phyloP scores from a whole-genome alignment of 2,329 filamentous ascomycete species.

The Teratosphaeria zuluensis region DNA sequence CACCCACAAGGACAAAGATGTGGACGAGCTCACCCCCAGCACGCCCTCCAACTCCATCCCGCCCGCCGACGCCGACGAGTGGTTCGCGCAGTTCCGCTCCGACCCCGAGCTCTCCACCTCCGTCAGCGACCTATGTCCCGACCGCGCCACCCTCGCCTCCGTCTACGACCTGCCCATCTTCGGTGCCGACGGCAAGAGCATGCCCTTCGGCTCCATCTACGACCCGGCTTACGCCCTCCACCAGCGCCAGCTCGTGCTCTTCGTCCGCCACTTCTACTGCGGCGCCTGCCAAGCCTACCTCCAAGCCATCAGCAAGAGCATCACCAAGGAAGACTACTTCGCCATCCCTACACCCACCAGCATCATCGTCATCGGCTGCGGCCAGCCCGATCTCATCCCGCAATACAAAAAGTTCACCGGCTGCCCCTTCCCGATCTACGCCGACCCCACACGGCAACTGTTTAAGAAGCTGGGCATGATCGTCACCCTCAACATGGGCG shows the following conservation, averaged over 20 bases:
- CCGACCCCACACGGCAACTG: conserved; percentile 25
- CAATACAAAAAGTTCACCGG: conserved; percentile 27
- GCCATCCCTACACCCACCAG: conserved; percentile 26
- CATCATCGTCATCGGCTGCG: conserved; percentile 31
- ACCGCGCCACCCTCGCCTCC: conserved; percentile 22
- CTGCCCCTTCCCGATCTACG: conserved; percentile 30
- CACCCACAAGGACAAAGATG: background rate
- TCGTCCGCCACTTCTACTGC: conserved; percentile 35
- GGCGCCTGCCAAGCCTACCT: conserved; percentile 31
- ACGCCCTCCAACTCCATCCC: background rate
- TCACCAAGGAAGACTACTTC: conserved; percentile 28
- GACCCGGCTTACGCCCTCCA: conserved; percentile 35
- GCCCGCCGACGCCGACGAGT: conserved; percentile 16
- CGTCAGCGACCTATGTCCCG: conserved; percentile 24
- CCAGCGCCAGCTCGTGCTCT: conserved; percentile 30
- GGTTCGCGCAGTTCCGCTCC: conserved; percentile 25
- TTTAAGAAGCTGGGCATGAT: conserved; percentile 29
- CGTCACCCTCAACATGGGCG: conserved; percentile 24
- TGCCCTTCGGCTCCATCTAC: conserved; percentile 55
- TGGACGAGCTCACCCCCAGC: background rate
- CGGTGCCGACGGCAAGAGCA: conserved; percentile 50
- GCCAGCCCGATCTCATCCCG: conserved; percentile 26
- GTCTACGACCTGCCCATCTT: conserved; percentile 39
- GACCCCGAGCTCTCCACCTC: conserved; percentile 18
- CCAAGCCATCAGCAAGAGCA: conserved; percentile 23